These are phyloP conservation scores for Trichosanthes cucumerina DNA, from an alignment of 306 rosid species.

Conservation along the genomic window DNA sequence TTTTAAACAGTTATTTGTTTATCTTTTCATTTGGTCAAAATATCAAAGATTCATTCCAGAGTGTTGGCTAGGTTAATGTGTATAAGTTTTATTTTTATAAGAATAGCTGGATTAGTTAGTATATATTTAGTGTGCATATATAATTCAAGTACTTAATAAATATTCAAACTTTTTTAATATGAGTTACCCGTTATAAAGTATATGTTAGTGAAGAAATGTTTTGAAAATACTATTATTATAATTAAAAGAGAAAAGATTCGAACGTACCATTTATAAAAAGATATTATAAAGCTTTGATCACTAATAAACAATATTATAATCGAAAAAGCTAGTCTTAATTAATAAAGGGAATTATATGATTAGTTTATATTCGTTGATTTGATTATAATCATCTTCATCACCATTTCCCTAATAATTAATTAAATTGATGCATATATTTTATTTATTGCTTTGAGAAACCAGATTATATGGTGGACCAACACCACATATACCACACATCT, in stretches of 20 bases:
- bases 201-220: neutral
- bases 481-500: conserved; percentile 5
- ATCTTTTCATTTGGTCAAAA: too few species aligned
- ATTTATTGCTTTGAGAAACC: neutral
- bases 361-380: neutral
- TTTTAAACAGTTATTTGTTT: too few species aligned
- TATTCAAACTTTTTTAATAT: neutral
- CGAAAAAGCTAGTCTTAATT: neutral
- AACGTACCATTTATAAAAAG: neutral
- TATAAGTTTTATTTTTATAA: too few species aligned
- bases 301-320: neutral
- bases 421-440: neutral
- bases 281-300: neutral
- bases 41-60: too few species aligned
- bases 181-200: neutral
- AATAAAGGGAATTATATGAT: neutral
- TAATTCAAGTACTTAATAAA: too few species aligned
- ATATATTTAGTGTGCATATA: too few species aligned
- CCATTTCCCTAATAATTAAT: neutral
- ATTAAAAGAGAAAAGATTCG: neutral
- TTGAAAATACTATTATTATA: neutral
- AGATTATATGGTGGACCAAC: neutral
- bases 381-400: neutral
- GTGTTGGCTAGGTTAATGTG: too few species aligned
- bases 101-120: neutral